Conservation (phyloP, 139 green algal species). For the Haematococcus lacustris region DNA sequence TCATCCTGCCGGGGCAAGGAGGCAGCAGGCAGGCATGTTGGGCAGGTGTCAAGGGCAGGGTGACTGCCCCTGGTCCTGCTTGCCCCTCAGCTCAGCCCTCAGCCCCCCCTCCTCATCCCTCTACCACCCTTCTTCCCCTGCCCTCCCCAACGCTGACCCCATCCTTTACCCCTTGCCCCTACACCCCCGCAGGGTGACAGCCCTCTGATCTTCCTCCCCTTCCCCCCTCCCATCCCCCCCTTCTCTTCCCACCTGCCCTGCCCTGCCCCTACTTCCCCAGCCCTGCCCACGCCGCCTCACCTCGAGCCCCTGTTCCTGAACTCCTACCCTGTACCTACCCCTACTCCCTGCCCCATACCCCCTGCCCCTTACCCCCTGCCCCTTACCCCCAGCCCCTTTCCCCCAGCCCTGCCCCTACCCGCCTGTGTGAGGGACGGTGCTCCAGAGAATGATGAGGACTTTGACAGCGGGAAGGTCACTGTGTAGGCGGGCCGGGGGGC, state of each 20-base stretch:
- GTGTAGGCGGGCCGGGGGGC: background rate
- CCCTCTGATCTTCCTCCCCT: background rate
- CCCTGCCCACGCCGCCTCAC: background rate
- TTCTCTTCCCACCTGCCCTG: background rate
- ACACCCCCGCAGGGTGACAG: background rate
- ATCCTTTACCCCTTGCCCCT: background rate
- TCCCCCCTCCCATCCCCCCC: background rate
- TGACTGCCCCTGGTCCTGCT: background rate
- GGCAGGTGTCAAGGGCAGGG: background rate
- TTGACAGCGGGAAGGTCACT: slow-evolving; percentile 3
- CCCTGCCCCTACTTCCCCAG: no score
- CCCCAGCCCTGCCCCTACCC: background rate
- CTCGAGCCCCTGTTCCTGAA: background rate
- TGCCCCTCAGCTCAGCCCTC: background rate
- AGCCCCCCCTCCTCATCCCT: background rate
- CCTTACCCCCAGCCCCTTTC: background rate
- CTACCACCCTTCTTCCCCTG: background rate
- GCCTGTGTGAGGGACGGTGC: background rate
- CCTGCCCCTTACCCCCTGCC: background rate
- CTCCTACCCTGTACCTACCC: background rate
- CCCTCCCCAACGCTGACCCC: background rate
- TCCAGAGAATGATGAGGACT: background rate
- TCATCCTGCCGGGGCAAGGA: background rate
- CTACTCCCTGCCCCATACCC: background rate
- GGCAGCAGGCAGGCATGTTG: background rate